Conservation (phyloP, 352 stramenopile species). For the Phytophthora syringae region DNA sequence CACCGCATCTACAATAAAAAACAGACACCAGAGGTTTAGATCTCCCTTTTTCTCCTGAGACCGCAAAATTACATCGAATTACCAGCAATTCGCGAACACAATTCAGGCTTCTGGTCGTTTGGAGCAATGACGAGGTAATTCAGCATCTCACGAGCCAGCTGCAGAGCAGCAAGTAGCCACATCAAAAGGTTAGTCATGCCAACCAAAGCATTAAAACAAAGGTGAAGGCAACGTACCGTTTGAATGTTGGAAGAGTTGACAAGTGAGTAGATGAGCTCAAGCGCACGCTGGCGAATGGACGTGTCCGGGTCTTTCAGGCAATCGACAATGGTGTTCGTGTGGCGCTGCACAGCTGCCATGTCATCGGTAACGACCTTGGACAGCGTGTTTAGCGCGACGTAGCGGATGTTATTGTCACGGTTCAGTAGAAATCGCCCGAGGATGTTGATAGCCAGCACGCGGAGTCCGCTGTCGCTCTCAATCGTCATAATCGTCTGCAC, state of each 20-base stretch:
- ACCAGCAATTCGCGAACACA: conserved; percentile 96
- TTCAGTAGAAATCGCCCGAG: conserved; percentile 99
- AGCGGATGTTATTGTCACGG: conserved; percentile 99
- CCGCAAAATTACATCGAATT: conserved; percentile 33
- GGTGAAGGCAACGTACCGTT: conserved; percentile 45
- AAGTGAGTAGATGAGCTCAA: conserved; percentile 99
- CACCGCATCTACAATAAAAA: conserved; percentile 64
- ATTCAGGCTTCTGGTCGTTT: conserved; percentile 93
- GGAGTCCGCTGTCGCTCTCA: conserved; percentile 96
- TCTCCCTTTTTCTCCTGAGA: neutral
- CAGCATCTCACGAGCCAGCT: conserved; percentile 97
- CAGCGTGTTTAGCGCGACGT: conserved; percentile 99
- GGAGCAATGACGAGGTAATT: conserved; percentile 99
- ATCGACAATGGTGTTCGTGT: conserved; percentile 96
- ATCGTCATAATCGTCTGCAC: conserved; percentile 99
- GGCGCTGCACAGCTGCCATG: conserved; percentile 95
- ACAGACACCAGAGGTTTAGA: neutral
- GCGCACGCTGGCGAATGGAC: conserved; percentile 97
- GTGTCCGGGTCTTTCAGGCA: conserved; percentile 97
- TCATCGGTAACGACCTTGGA: conserved; percentile 92
- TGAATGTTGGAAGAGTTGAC: conserved; percentile 98
- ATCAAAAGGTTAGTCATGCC: too few species aligned
- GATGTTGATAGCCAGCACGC: conserved; percentile 99
- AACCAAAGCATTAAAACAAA: conserved; percentile 1
- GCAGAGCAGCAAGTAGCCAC: conserved; percentile 16